Base-by-base conservation (phyloP, 2,329 filamentous ascomycete species). In the Thermothelomyces thermophilus region DNA sequence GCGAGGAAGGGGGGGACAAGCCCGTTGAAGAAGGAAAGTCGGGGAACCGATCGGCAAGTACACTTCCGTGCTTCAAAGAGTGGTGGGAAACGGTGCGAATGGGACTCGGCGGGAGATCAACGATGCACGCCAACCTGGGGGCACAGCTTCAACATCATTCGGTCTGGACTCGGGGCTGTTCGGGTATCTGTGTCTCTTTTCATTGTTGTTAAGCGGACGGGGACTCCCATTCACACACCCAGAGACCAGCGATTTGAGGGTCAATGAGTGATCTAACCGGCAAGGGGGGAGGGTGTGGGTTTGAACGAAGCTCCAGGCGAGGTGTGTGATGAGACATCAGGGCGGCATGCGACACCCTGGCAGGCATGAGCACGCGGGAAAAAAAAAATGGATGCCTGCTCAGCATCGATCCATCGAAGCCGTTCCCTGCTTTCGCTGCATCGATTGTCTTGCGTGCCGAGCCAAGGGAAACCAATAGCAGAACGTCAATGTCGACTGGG, bases 101-200 rank as follows among this genome's bases (percentile, higher is more conserved):
- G 48, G 40, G 16, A 33, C 45, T 26, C 20, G 40, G 24, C 54
- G 55, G 52, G 52, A 57, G 55, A 57, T 53, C 55, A 57, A 46
- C 54, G 24, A 31, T 31, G 28, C 20, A 31, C 10, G 41, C 22
- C 43, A 33, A 30, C 16, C 31, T 30, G 42, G 43, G 35, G 42
- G 46, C 26, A 14, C 44, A n/a, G n/a, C 31, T 46, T 37, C 37
- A 41, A 48, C 40, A 44, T n/a, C n/a, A n/a, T n/a, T n/a, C n/a
- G 24, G 33, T 51, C 28, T 41, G 14, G 46, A 31, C 19, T 28
- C 26, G 14, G 26, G 30, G 10, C n/a, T 17, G 11, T 10, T 24
- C 20, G 26, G 30, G 31, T 17, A 31, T 36, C 14, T 40, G 17
- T 24, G 14, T 17, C 26, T 14, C 19, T 28, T 24, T 13, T 7